Base-by-base conservation (phyloP, 192 early-diverging fungal genomes). In the Chytriomyces sp. region DNA sequence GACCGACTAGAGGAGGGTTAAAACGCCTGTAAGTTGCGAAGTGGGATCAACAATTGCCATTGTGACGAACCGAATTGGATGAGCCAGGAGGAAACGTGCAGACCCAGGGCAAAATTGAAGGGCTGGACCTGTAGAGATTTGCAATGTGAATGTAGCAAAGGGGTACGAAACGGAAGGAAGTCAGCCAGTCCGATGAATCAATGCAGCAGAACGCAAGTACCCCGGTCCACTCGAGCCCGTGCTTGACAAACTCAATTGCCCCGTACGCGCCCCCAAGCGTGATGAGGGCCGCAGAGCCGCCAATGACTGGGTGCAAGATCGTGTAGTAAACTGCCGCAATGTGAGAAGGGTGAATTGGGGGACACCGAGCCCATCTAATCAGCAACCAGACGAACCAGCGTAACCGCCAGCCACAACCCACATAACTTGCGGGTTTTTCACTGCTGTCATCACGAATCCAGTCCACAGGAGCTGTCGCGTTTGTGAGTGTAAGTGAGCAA, bases 321-420 rank as follows among this genome's bases (percentile, higher is more conserved):
- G 89, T 77, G 72, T 98, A 96, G 78, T 96, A 98, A 25, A 75
- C 8, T n/a, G n/a, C n/a, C n/a, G n/a, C n/a, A n/a, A n/a, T n/a
- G n/a, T n/a, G n/a, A n/a, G n/a, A n/a, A n/a, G n/a, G n/a, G n/a
- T n/a, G n/a, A n/a, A n/a, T n/a, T n/a, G n/a, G n/a, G n/a, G n/a
- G n/a, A n/a, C n/a, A n/a, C n/a, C n/a, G n/a, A n/a, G n/a, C n/a
- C n/a, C n/a, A n/a, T n/a, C n/a, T n/a, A n/a, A n/a, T n/a, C n/a
- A n/a, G n/a, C n/a, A n/a, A n/a, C n/a, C n/a, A n/a, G n/a, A n/a
- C n/a, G n/a, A n/a, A n/a, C n/a, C n/a, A n/a, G n/a, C n/a, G n/a
- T n/a, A n/a, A n/a, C n/a, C n/a, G n/a, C n/a, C n/a, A n/a, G n/a
- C n/a, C n/a, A n/a, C n/a, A n/a, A n/a, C n/a, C n/a, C n/a, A n/a